Conservation (phyloP, 345 rosid genomes). For the Heritiera littoralis region DNA sequence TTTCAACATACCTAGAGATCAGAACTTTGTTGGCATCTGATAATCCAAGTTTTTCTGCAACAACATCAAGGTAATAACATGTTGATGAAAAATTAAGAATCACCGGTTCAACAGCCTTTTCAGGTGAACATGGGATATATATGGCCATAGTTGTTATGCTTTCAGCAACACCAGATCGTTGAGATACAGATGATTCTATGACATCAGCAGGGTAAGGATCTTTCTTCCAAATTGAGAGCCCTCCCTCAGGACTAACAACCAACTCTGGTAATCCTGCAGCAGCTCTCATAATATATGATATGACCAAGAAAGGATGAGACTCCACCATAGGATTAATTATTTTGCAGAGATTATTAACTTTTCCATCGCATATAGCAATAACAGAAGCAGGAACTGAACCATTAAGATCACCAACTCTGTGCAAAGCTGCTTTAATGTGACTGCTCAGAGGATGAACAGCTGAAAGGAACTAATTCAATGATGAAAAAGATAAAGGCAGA, state of each 20-base stretch:
- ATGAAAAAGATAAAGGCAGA: constrained; percentile 15
- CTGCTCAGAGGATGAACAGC: constrained; percentile 66
- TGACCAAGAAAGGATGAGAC: constrained; percentile 55
- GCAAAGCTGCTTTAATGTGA: constrained; percentile 76
- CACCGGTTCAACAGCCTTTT: constrained; percentile 46
- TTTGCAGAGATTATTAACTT: constrained; percentile 63
- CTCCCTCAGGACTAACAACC: constrained; percentile 43
- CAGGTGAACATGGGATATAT: constrained; percentile 50
- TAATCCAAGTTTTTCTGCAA: constrained; percentile 65
- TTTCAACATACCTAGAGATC: constrained; percentile 64
- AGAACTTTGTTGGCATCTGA: constrained; percentile 61
- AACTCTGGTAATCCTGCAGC: constrained; percentile 54
- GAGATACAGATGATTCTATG: constrained; percentile 41
- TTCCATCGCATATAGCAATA: constrained; percentile 69
- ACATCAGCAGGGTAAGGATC: constrained; percentile 53
- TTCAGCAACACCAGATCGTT: constrained; percentile 37
- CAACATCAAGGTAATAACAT: constrained; percentile 68
- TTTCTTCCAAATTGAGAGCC: constrained; percentile 52
- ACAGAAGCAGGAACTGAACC: constrained; percentile 77
- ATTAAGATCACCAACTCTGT: constrained; percentile 58
- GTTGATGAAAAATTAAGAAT: constrained; percentile 46
- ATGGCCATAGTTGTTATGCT: constrained; percentile 39
- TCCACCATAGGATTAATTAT: constrained; percentile 61
- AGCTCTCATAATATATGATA: constrained; percentile 61
- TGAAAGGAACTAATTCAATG: constrained; percentile 62